These are phyloP conservation scores for Stentor roeselii DNA, from an alignment of 73 alveolate species.

Conservation along the genomic window DNA sequence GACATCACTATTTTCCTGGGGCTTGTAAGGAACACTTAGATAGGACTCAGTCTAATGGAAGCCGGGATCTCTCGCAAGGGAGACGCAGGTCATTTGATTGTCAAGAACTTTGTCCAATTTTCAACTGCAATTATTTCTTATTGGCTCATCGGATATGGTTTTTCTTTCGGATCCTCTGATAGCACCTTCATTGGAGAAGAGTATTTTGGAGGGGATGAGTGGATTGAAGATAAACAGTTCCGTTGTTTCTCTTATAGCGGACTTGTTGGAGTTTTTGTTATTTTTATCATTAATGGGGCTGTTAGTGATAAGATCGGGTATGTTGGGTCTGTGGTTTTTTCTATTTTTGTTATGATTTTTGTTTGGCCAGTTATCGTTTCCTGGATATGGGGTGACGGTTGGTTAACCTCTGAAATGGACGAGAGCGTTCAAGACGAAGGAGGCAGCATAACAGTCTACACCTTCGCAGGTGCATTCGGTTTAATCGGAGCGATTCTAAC, in stretches of 20 bases:
- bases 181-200: conserved; percentile 21
- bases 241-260: neutral
- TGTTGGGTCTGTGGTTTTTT: neutral
- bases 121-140: neutral
- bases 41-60: conserved; percentile 19
- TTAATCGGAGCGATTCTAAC: neutral
- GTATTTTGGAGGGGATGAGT: conserved; percentile 19
- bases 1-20: conserved; percentile 11
- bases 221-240: neutral
- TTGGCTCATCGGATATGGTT: conserved; percentile 22
- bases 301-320: neutral
- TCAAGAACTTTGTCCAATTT: conserved; percentile 19
- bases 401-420: neutral
- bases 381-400: conserved; percentile 27
- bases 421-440: neutral
- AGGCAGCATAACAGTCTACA: conserved; percentile 1
- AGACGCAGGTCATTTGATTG: neutral
- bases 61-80: conserved; percentile 3
- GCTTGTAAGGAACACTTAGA: conserved; percentile 4
- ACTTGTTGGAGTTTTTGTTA: neutral
- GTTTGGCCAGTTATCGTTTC: conserved; percentile 18
- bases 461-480: conserved; percentile 19
- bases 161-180: conserved; percentile 6
- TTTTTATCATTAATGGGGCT: neutral
- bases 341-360: neutral